These are phyloP conservation scores for Cavenderia fasciculata DNA, from an alignment of 78 protist species.

Conservation along the genomic window DNA sequence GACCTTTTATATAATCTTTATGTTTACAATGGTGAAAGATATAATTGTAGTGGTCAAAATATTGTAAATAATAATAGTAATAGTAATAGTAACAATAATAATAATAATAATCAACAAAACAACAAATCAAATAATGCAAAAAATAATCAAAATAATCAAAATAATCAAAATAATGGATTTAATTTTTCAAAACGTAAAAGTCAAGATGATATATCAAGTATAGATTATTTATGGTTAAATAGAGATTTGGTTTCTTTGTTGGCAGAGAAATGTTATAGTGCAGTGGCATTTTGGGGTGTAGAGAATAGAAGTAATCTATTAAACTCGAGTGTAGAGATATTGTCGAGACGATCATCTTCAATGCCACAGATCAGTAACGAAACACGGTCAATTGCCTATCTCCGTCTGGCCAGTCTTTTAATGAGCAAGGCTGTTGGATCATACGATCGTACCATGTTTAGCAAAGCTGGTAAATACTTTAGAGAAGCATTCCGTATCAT, in stretches of 20 bases:
- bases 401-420: conserved; percentile 9
- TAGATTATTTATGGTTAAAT: neutral
- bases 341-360: neutral
- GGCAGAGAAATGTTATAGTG: conserved; percentile 23
- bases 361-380: neutral
- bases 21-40: neutral
- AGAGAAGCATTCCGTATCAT: conserved; percentile 37
- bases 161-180: no score
- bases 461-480: conserved; percentile 9
- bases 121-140: no score
- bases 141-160: no score
- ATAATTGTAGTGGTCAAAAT: no score
- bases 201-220: no score
- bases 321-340: neutral
- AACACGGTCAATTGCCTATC: neutral
- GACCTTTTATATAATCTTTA: conserved; percentile 7
- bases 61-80: neutral
- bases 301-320: neutral
- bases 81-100: neutral
- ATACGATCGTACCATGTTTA: neutral
- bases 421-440: neutral
- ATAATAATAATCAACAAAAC: neutral
- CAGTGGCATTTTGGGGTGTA: conserved; percentile 45
- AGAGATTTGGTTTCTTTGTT: conserved; percentile 4
- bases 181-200: no score